Evolutionary conservation across 345 rosid genomes (phyloP).

Genomic region (Heritiera littoralis): DNA sequence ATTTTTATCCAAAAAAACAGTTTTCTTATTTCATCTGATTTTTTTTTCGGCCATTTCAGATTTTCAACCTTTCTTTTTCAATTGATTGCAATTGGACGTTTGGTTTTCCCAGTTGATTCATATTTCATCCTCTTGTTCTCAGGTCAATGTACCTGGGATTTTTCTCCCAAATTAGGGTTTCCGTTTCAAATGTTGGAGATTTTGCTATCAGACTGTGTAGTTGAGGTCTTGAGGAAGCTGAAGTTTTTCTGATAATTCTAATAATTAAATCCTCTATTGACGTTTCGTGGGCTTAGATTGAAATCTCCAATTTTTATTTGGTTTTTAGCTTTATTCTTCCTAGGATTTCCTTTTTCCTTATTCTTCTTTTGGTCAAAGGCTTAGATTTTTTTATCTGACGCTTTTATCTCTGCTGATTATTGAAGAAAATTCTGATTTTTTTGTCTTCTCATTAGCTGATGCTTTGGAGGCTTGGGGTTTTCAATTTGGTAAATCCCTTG

Average conservation of each 20-base stretch:
- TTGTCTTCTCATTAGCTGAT: not conserved
- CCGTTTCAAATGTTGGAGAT: constrained; percentile 17
- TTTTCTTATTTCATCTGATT: not conserved
- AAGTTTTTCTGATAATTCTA: not conserved
- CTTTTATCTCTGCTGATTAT: not conserved
- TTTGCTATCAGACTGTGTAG: constrained; percentile 11
- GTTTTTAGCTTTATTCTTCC: not conserved
- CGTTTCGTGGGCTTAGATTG: constrained; percentile 13
- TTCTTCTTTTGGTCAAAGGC: constrained; percentile 11
- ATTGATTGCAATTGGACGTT: not conserved
- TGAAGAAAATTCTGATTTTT: constrained; percentile 10
- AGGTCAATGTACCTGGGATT: constrained; percentile 39
- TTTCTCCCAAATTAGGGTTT: constrained; percentile 26
- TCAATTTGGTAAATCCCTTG: constrained; percentile 34
- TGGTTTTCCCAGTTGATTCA: constrained; percentile 11
- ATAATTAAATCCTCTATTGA: not conserved
- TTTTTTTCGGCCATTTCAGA: not conserved
- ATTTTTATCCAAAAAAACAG: not conserved
- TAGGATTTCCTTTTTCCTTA: not conserved
- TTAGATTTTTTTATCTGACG: constrained; percentile 5
- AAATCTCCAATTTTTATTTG: not conserved
- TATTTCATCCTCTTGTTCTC: not conserved
- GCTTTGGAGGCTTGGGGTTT: not conserved
- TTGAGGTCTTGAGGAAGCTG: constrained; percentile 10
- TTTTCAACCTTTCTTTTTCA: not conserved